These are phyloP conservation scores for Melampsora americana DNA, from an alignment of 1,284 basidiomycete species.

Conservation along the genomic window DNA sequence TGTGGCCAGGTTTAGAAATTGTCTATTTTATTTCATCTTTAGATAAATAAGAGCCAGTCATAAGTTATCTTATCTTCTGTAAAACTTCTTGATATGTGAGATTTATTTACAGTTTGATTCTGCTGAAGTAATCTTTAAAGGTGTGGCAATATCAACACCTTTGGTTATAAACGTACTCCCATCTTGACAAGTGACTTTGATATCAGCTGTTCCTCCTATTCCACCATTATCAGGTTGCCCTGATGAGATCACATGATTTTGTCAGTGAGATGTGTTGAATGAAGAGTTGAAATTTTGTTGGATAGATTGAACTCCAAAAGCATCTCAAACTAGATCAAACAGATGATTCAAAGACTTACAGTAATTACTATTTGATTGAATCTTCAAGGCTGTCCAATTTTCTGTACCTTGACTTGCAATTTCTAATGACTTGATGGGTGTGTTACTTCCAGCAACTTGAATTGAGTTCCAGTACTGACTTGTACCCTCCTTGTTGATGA, in stretches of 20 bases:
- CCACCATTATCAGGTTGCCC: constrained; percentile 9
- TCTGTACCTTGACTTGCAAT: neutral
- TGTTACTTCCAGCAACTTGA: constrained; percentile 13
- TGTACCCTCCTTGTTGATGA: constrained; percentile 23
- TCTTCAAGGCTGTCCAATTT: neutral
- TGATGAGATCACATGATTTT: neutral
- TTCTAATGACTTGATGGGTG: constrained; percentile 12
- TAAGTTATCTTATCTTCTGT: too few relatives aligned
- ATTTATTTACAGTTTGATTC: too few relatives aligned
- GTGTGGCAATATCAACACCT: neutral
- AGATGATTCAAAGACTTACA: constrained; percentile 5
- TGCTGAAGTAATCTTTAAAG: too few relatives aligned
- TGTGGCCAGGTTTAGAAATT: too few relatives aligned
- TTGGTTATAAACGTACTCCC: constrained; percentile 9
- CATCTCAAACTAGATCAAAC: neutral
- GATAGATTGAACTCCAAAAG: too few relatives aligned
- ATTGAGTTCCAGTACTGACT: constrained; percentile 14
- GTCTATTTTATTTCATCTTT: too few relatives aligned
- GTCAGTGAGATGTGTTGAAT: neutral
- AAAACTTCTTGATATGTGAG: too few relatives aligned
- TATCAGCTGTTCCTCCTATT: neutral
- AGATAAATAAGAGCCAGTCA: too few relatives aligned
- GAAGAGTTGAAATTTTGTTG: neutral
- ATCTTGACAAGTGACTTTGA: constrained; percentile 13
- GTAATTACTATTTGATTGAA: constrained; percentile 7